Evolutionary conservation across 768 basidiomycete species (phyloP).

Genomic region (Xerocomellus chrysenteron): DNA sequence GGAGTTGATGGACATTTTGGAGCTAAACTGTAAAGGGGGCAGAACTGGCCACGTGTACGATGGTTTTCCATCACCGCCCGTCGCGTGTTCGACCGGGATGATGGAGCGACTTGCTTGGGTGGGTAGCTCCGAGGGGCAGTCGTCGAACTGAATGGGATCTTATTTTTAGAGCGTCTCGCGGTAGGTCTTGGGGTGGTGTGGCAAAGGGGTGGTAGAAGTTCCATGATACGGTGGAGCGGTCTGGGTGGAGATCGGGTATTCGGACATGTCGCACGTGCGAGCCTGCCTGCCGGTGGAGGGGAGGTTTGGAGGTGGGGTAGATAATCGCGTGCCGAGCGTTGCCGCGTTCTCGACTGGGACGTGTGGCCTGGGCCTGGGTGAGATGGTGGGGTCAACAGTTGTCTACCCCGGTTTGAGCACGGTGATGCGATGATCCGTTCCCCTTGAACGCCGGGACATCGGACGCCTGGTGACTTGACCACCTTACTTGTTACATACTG

Average conservation of each 20-base stretch:
- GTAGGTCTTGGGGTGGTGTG: not conserved
- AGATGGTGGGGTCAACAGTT: too few relatives aligned
- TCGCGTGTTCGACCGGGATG: not conserved
- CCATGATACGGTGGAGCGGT: not conserved
- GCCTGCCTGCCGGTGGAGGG: not conserved
- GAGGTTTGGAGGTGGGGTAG: not conserved
- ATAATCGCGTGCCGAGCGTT: not conserved
- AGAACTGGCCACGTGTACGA: not conserved
- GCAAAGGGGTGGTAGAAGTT: not conserved
- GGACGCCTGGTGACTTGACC: too few relatives aligned
- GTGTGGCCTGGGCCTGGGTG: too few relatives aligned
- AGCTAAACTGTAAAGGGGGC: not conserved
- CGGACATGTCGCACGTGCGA: not conserved
- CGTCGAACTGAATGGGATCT: not conserved
- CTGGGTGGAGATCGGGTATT: too few relatives aligned
- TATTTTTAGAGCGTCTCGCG: not conserved
- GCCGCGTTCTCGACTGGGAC: not conserved
- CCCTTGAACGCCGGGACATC: too few relatives aligned
- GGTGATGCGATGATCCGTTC: too few relatives aligned
- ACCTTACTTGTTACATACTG: too few relatives aligned
- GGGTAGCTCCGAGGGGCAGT: too few relatives aligned
- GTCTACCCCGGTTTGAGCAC: too few relatives aligned
- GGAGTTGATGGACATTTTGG: not conserved
- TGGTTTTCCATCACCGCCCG: not conserved
- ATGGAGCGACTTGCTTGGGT: not conserved